These are phyloP conservation scores for Cyathus striatus DNA, from an alignment of 768 basidiomycete genomes.

Conservation along the genomic window DNA sequence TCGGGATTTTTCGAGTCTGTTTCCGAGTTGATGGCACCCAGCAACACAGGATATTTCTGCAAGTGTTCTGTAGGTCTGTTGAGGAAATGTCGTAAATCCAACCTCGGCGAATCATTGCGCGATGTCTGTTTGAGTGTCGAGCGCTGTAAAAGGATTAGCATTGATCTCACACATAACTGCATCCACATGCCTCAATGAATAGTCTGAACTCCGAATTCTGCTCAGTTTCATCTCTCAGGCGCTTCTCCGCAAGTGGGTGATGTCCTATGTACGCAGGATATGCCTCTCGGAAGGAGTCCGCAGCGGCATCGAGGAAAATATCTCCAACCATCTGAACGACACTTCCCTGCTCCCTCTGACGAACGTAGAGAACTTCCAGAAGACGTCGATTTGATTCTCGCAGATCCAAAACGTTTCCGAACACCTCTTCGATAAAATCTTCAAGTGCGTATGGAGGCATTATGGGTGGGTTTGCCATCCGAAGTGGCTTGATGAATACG, in stretches of 20 bases:
- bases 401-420: constrained; percentile 83
- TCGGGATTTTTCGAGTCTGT: constrained; percentile 81
- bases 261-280: constrained; percentile 88
- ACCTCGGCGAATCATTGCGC: constrained; percentile 31
- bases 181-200: constrained; percentile 82
- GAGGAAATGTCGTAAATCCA: constrained; percentile 75
- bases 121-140: constrained; percentile 38
- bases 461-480: constrained; percentile 34
- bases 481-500: constrained; percentile 51
- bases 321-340: constrained; percentile 86
- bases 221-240: constrained; percentile 82
- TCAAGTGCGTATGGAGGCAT: constrained; percentile 57
- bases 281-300: constrained; percentile 78
- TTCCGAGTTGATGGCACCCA: constrained; percentile 83
- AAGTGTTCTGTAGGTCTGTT: constrained; percentile 78
- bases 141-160: constrained; percentile 21
- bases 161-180: too few species aligned
- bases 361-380: constrained; percentile 79
- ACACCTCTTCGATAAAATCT: constrained; percentile 83
- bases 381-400: constrained; percentile 75
- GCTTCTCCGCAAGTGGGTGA: constrained; percentile 80
- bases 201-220: constrained; percentile 76
- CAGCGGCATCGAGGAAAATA: constrained; percentile 80
- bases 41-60: constrained; percentile 80
- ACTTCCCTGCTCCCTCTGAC: constrained; percentile 81